Conservation (phyloP, 2,329 filamentous ascomycete species). For the Fusarium circinatum region DNA sequence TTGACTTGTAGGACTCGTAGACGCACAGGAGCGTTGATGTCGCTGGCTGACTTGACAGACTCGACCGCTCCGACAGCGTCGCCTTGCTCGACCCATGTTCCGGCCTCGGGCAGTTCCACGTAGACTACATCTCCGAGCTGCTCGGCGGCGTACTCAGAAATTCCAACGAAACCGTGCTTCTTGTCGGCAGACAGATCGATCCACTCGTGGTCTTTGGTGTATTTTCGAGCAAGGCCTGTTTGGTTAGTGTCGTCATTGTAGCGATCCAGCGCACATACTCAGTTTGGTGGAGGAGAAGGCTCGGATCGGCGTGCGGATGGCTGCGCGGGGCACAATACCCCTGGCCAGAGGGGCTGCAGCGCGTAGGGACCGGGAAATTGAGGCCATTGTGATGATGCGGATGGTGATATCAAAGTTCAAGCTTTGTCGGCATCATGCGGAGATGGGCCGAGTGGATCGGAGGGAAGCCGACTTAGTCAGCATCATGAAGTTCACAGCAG, state of each 20-base stretch:
- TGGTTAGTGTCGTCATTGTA: constrained; percentile 8
- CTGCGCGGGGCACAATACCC: constrained; percentile 51
- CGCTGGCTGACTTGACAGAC: constrained; percentile 97
- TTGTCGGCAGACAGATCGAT: constrained; percentile 86
- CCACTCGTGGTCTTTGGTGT: constrained; percentile 99
- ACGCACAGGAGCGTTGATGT: constrained; percentile 89
- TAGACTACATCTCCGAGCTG: constrained; percentile 96
- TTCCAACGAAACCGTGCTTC: constrained; percentile 83
- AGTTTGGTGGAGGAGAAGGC: constrained; percentile 54
- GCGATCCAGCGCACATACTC: constrained; percentile 41
- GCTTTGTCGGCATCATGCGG: constrained; percentile 33
- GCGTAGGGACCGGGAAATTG: constrained; percentile 67
- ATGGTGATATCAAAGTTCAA: constrained; percentile 37
- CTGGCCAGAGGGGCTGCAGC: constrained; percentile 59
- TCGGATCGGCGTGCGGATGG: constrained; percentile 55
- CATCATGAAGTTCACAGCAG: constrained; percentile 7
- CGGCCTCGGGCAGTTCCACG: constrained; percentile 84
- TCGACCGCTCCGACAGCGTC: constrained; percentile 95
- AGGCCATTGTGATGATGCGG: constrained; percentile 61
- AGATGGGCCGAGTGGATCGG: constrained; percentile 36
- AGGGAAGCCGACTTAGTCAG: constrained; percentile 34
- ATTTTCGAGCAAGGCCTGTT: constrained; percentile 77
- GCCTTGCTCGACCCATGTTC: constrained; percentile 75
- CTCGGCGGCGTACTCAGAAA: constrained; percentile 90
- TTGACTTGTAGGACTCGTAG: constrained; percentile 84